phyloP scores from a whole-genome alignment of 1,284 basidiomycete species.

The Chiua sp. region DNA sequence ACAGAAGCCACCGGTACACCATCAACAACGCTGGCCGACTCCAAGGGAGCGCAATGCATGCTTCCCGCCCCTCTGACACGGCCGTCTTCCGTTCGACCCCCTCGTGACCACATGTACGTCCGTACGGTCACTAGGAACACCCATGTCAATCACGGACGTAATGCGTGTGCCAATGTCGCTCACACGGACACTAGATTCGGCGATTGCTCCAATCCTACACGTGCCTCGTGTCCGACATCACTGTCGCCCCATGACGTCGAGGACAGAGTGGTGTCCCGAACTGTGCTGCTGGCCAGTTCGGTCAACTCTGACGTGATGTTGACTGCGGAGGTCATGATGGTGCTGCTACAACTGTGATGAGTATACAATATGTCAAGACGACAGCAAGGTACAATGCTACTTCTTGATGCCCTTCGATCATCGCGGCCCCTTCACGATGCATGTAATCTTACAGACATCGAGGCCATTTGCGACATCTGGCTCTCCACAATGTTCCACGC shows the following conservation, averaged over 20 bases:
- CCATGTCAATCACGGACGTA: background rate
- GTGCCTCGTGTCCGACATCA: background rate
- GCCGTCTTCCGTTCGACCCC: background rate
- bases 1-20: background rate
- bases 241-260: no score
- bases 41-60: background rate
- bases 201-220: background rate
- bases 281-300: no score
- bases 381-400: background rate
- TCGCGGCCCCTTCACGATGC: background rate
- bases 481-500: background rate
- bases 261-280: background rate
- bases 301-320: background rate
- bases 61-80: background rate
- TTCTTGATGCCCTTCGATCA: background rate
- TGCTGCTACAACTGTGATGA: conserved; percentile 7
- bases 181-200: background rate
- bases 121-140: background rate
- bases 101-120: background rate
- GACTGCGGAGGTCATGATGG: background rate
- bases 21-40: background rate
- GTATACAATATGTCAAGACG: background rate
- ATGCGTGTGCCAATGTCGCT: background rate
- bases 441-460: background rate
- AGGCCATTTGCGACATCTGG: background rate